Percentiles rank a stretch among this genome's conserved stretches.
Conservation (phyloP, 768 basidiomycete species). For the Phlebiopsis flavidoalba region DNA sequence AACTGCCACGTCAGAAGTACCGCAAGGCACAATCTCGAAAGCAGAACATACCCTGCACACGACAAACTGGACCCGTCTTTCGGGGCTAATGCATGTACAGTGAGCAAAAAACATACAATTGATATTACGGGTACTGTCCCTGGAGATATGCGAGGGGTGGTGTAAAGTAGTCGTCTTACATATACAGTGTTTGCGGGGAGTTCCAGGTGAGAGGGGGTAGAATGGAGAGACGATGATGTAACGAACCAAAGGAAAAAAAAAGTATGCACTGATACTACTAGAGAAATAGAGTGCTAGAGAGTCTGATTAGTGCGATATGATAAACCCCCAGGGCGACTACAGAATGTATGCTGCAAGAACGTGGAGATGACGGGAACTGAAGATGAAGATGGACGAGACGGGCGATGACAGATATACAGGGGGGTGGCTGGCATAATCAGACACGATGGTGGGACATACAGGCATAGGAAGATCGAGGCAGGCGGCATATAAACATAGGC, state of each 20-base stretch:
- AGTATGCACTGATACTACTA: slow-evolving; percentile 11
- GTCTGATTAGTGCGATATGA: slow-evolving; percentile 17
- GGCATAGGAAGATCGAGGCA: slow-evolving; percentile 10
- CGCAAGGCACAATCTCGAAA: not conserved
- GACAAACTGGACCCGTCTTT: not conserved
- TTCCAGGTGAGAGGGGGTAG: no score
- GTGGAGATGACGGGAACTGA: not conserved
- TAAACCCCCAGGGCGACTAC: slow-evolving; percentile 8
- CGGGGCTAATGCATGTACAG: not conserved
- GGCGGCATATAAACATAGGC: slow-evolving; percentile 13
- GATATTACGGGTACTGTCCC: slow-evolving; percentile 11
- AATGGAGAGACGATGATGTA: slow-evolving; percentile 6
- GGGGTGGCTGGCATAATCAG: slow-evolving; percentile 1
- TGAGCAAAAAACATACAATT: not conserved
- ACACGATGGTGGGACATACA: slow-evolving; percentile 5
- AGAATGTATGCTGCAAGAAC: not conserved
- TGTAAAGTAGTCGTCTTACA: slow-evolving; percentile 14
- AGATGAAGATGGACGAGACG: not conserved
- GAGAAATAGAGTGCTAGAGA: slow-evolving; percentile 9
- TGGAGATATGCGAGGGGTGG: slow-evolving; percentile 9
- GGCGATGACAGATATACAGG: slow-evolving; percentile 2
- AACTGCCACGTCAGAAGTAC: not conserved
- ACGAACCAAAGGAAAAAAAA: slow-evolving; percentile 1
- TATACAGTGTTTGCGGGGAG: slow-evolving; percentile 11
- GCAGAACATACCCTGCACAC: not conserved